Base-by-base conservation (phyloP, 163 green algal genomes). In the Scenedesmus sp. region DNA sequence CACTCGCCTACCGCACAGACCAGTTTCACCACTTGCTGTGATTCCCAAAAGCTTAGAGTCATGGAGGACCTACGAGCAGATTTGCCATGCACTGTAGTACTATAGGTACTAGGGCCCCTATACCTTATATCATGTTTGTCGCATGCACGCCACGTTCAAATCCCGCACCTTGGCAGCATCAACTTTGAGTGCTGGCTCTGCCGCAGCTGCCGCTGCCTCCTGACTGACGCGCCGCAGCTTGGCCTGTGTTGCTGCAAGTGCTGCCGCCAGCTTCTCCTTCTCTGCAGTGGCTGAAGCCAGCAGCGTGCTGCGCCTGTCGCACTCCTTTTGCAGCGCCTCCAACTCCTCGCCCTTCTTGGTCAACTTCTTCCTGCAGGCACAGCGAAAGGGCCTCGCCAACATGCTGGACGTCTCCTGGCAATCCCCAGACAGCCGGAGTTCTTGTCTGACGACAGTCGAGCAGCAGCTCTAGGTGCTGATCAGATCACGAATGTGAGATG, bases 321-420 rank as follows among this genome's bases (percentile, higher is more conserved):
- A 46, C 81, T 96, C 93, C 87, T 91, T 94, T 30, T 91, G 65
- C 78, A 94, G 49, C 49, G 91, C 89, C 9, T 93, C 91, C 7
- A 93, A 80, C 72, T 95, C 92, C 81, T 93, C 90, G 30, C 49
- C 86, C 89, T 94, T 96, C 51, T 91, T 86, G 0, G 90, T 89
- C 26, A 96, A 49, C 91, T 96, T 93, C 76, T 92, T 93, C 82
- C 93, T 94, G 91, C 35, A 72, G 10, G 72, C 56, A 82, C 12
- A 18, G 53, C 13, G 65, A 24, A 40, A 18, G 16, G 26, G 24
- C 0, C 6, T 40, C 65, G 53, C 53, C 13, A 68, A 53, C 46
- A 53, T 53, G 46, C 46, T 53, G 46, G n/a, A 53, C 10, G 46
- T 53, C 46, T 16, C 6, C 10, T 53, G 46, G 46, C 46, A 10